Evolutionary conservation across 2,329 filamentous ascomycete species (phyloP).

Genomic region (Orbilia javanica): DNA sequence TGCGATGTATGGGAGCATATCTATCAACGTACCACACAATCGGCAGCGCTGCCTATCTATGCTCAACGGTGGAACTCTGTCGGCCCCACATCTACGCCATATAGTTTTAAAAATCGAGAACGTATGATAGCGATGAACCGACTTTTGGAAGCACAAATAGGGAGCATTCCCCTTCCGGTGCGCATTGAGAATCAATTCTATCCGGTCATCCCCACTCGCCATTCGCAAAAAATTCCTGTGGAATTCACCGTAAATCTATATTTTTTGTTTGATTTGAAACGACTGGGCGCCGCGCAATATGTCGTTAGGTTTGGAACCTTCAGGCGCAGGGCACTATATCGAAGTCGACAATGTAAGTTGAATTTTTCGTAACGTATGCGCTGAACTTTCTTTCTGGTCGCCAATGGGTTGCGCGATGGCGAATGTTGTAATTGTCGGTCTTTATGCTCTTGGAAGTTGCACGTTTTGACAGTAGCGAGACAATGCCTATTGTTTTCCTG

Average conservation of each 20-base stretch:
- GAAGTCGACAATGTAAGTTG: slow-evolving; percentile 4
- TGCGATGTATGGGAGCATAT: slow-evolving; percentile 6
- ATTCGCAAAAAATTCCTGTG: background rate
- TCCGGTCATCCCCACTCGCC: background rate
- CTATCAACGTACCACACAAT: background rate
- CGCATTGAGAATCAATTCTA: background rate
- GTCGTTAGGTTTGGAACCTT: too few species aligned
- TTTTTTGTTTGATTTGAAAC: background rate
- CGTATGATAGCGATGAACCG: background rate
- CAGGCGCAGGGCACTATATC: background rate
- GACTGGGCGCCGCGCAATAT: too few species aligned
- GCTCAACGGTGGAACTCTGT: background rate
- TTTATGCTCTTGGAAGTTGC: too few species aligned
- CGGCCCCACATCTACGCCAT: background rate
- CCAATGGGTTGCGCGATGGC: background rate
- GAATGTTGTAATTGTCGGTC: too few species aligned
- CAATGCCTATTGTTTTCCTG: background rate
- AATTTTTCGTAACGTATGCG: too few species aligned
- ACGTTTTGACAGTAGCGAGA: background rate
- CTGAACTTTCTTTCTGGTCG: background rate
- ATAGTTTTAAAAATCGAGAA: background rate
- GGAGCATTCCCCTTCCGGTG: background rate
- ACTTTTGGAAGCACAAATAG: background rate
- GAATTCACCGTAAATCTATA: background rate
- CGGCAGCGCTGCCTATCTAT: background rate